Conservation (phyloP, 495 filamentous ascomycete genomes). For the Apodospora peruviana region DNA sequence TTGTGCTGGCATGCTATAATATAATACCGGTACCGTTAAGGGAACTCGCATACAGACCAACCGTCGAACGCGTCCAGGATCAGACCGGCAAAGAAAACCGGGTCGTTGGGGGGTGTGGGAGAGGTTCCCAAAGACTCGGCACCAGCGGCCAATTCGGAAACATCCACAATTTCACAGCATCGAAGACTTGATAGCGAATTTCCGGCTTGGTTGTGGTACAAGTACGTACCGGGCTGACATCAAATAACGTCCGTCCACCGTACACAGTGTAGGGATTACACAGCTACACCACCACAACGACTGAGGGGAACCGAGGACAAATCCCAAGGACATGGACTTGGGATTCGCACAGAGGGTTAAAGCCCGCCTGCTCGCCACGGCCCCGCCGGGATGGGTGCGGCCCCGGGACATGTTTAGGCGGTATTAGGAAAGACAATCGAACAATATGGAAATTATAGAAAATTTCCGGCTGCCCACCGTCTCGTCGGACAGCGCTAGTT, state of each 20-base stretch:
- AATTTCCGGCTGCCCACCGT: conserved; percentile 8
- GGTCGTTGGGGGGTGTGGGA: conserved; percentile 12
- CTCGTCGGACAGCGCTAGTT: conserved; percentile 7
- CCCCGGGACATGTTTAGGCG: conserved; percentile 17
- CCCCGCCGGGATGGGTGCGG: conserved; percentile 22
- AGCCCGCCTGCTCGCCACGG: conserved; percentile 23
- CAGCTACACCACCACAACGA: conserved; percentile 9
- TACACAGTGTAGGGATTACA: conserved; percentile 5
- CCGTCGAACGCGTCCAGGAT: conserved; percentile 5
- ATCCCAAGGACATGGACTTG: conserved; percentile 32
- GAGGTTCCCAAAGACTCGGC: conserved; percentile 13
- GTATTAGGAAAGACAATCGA: conserved; percentile 19
- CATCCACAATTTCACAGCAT: background rate
- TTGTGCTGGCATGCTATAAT: conserved; percentile 12
- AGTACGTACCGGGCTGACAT: conserved; percentile 11
- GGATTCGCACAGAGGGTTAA: conserved; percentile 22
- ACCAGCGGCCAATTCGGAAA: background rate
- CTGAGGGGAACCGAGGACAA: conserved; percentile 10
- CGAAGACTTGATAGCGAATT: background rate
- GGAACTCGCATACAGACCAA: conserved; percentile 12
- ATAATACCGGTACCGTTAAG: conserved; percentile 11
- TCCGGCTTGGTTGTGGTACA: background rate
- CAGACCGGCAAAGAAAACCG: conserved; percentile 14
- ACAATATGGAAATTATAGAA: conserved; percentile 13
- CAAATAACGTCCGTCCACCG: conserved; percentile 7